These are phyloP conservation scores for Artemisia argyi DNA, from an alignment of 129 eudicot genomes.

Conservation along the genomic window DNA sequence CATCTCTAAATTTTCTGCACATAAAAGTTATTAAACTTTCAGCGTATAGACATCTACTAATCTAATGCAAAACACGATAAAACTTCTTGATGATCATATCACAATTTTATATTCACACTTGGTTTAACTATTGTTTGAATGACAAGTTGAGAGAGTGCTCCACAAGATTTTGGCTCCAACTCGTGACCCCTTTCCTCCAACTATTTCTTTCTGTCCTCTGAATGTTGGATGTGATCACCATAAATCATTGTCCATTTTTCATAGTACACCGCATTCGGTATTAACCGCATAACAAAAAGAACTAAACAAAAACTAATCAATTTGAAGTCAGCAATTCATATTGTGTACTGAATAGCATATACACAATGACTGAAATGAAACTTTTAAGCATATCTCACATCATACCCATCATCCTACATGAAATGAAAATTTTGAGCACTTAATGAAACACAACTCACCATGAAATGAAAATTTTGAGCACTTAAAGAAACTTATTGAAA, in stretches of 20 bases:
- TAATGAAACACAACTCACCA: no score
- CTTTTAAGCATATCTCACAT: conserved; percentile 51
- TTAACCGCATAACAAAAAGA: conserved; percentile 49
- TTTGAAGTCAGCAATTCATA: no score
- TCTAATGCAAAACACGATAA: background rate
- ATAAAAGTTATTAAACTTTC: no score
- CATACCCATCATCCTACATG: conserved; percentile 71
- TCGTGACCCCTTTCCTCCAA: conserved; percentile 71
- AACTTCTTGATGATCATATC: conserved; percentile 22
- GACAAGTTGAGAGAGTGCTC: conserved; percentile 75
- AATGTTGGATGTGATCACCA: conserved; percentile 77
- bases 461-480: no score
- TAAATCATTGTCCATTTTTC: conserved; percentile 85
- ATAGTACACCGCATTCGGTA: conserved; percentile 64
- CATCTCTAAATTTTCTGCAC: no score
- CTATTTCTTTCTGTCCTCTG: conserved; percentile 45
- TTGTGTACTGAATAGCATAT: no score
- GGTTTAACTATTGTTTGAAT: conserved; percentile 45
- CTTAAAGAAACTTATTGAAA: no score
- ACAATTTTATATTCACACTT: conserved; percentile 33
- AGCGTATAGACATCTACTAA: no score
- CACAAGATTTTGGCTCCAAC: conserved; percentile 54
- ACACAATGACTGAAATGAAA: no score
- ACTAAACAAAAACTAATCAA: background rate
- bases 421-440: background rate